Base-by-base conservation (phyloP, 2,329 filamentous ascomycete genomes). In the Fusarium fujikuroi region DNA sequence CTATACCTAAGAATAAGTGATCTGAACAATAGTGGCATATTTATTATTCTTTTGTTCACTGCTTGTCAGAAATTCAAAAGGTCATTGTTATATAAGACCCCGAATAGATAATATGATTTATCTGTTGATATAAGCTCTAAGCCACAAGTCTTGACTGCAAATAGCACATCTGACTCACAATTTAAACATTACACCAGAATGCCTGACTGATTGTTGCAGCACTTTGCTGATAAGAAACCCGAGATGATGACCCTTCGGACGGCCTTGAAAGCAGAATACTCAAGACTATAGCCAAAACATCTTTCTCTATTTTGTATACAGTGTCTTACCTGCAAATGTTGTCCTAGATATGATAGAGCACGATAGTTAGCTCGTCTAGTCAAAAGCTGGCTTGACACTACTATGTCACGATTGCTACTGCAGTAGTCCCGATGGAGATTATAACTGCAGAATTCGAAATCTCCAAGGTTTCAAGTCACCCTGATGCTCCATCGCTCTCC, bases 31-130 rank as follows among this genome's bases (percentile, higher is more conserved):
- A 4, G 23, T 25, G 16, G 16, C 1, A 25, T 44, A 19, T 1
- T 4, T 44, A 15, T 9, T 42, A 44, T 5, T 18, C 5, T 5
- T 44, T 18, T 19, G 7, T 25, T 25, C 2, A 44, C 10, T 5
- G 4, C 1, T 0, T 12, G 11, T 12, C 12, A 44, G 0, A 19
- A 44, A 0, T 12, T 0, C 25, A 25, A 44, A 4, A 28, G 7
- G 19, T 18, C 9, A 44, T 3, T 6, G 6, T 25, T 1, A 19
- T 0, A 44, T 44, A 23, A 43, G 15, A 44, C 0, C 5, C 16
- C 5, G 16, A 7, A 19, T 25, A 25, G 6, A 44, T 9, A 19
- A 1, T 25, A 18, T 23, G 15, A 0, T 1, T 7, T 43, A 9
- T 18, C 4, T 43, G 2, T 23, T 43, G 15, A 25, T 18, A 9